phyloP scores from a whole-genome alignment of 176 grass and related monocot species.

The Bonia amplexicaulis region DNA sequence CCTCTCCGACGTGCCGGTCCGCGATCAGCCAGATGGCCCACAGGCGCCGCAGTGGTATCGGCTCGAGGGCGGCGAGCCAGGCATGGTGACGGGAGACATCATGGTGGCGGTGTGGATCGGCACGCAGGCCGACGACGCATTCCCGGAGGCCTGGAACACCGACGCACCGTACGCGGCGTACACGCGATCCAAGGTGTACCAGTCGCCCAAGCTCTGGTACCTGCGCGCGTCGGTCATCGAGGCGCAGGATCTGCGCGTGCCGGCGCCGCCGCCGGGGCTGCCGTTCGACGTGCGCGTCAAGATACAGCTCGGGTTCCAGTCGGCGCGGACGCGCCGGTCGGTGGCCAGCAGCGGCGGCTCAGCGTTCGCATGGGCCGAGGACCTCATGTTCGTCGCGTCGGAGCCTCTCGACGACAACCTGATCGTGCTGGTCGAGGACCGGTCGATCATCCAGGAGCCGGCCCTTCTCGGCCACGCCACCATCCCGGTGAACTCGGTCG shows the following conservation, averaged over 20 bases:
- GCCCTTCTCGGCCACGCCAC: constrained; percentile 51
- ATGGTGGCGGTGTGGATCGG: constrained; percentile 97
- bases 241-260: constrained; percentile 78
- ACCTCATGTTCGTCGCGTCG: constrained; percentile 84
- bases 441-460: constrained; percentile 67
- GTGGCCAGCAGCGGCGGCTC: constrained; percentile 61
- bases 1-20: constrained; percentile 78
- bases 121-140: constrained; percentile 88
- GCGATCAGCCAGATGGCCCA: constrained; percentile 73
- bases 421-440: constrained; percentile 73
- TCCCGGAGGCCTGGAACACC: constrained; percentile 82
- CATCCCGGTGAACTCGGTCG: constrained; percentile 53
- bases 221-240: constrained; percentile 78
- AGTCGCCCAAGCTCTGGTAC: constrained; percentile 97
- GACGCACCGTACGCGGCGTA: constrained; percentile 76
- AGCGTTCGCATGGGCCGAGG: constrained; percentile 80
- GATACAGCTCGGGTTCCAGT: constrained; percentile 82
- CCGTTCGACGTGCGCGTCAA: constrained; percentile 81
- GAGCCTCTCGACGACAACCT: constrained; percentile 70
- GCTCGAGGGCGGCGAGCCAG: constrained; percentile 68
- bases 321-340: constrained; percentile 68
- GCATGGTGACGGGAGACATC: constrained; percentile 65
- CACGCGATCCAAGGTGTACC: constrained; percentile 95
- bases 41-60: constrained; percentile 91
- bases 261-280: constrained; percentile 41